Percentiles rank a stretch among this genome's conserved stretches.
These are phyloP conservation scores for Cryptococcus sp. DNA, from an alignment of 1,284 basidiomycete genomes.

Conservation along the genomic window DNA sequence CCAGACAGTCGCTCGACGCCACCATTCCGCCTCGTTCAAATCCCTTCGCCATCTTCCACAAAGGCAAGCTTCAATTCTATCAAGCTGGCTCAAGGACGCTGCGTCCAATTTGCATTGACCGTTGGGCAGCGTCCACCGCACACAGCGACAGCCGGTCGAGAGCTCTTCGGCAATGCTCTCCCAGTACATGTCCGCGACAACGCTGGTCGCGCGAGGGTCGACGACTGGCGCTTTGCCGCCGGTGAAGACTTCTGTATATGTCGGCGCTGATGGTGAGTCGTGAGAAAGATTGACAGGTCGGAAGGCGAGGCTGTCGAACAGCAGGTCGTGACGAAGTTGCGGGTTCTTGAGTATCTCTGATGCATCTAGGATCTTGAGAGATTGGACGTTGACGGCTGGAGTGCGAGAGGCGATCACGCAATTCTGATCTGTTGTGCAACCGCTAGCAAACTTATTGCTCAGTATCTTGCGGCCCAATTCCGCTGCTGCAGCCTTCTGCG, in stretches of 20 bases:
- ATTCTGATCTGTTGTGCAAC: constrained; percentile 13
- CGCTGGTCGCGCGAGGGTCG: constrained; percentile 40
- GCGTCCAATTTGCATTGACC: constrained; percentile 8
- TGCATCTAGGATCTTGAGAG: constrained; percentile 81
- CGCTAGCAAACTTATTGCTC: constrained; percentile 5
- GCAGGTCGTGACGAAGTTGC: constrained; percentile 87
- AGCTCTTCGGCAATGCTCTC: constrained; percentile 75
- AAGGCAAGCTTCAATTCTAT: constrained; percentile 59
- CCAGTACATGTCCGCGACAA: constrained; percentile 82
- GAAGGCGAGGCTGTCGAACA: constrained; percentile 66
- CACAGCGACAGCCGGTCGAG: constrained; percentile 75
- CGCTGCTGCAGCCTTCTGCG: constrained; percentile 18
- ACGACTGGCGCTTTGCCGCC: constrained; percentile 28
- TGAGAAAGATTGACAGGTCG: constrained; percentile 58
- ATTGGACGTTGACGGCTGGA: constrained; percentile 79
- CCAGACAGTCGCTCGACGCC: constrained; percentile 55
- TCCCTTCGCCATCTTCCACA: constrained; percentile 58
- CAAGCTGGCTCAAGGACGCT: constrained; percentile 11
- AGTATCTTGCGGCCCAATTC: constrained; percentile 16
- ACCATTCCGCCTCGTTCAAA: constrained; percentile 55
- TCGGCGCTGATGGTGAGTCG: constrained; percentile 63
- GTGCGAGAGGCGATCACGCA: constrained; percentile 31
- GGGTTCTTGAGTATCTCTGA: constrained; percentile 83
- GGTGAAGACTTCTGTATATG: constrained; percentile 29
- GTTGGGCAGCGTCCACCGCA: constrained; percentile 63